Evolutionary conservation across 2,329 filamentous ascomycete species (phyloP), one percentile per base, ranked within the genome.

Genomic region (Fusarium sp.): DNA sequence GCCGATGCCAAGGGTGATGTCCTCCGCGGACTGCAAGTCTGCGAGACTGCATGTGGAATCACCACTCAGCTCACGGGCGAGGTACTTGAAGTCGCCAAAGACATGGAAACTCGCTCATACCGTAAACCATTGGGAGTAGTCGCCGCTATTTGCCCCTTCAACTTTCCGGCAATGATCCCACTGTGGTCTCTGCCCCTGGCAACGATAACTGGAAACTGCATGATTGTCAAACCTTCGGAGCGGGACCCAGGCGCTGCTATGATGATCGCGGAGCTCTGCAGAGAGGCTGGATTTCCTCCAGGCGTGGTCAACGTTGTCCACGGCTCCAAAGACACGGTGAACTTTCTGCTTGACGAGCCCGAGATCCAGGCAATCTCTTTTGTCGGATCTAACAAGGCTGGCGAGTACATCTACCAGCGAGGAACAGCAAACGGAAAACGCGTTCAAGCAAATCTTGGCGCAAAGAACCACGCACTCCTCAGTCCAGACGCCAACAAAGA

Each of bases 121-220:
- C 83, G 84, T 65, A 89, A 92, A 79, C 88, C 90, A 53, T 77
- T 92, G 67, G 90, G 90, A 36, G 86, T 92, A n/a, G 87, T 90
- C 31, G 89, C 89, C 34, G 88, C 90, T 19, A 92, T 92, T 56
- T 92, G 90, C 78, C 90, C 90, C 1, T 92, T 92, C 74, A 92
- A 93, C 80, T 93, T 93, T 77, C 90, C 91, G 24, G 91, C 91
- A 61, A 93, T 93, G 91, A 93, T 93, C 72, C 91, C 91, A 1
- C 80, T 93, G 22, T 93, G 91, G 91, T 91, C 85, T 57, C 90
- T 93, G 53, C 91, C 91, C 7, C 87, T 93, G 65, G 91, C 91
- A 29, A 89, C 89, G 5, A 85, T 92, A 19, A 91, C 89, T 5
- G 91, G 91, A 51, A 93, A 93, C 79, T 92, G 89, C 11, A 80